phyloP scores from a whole-genome alignment of 169 alveolate genomes.

The Plasmodium adleri region DNA sequence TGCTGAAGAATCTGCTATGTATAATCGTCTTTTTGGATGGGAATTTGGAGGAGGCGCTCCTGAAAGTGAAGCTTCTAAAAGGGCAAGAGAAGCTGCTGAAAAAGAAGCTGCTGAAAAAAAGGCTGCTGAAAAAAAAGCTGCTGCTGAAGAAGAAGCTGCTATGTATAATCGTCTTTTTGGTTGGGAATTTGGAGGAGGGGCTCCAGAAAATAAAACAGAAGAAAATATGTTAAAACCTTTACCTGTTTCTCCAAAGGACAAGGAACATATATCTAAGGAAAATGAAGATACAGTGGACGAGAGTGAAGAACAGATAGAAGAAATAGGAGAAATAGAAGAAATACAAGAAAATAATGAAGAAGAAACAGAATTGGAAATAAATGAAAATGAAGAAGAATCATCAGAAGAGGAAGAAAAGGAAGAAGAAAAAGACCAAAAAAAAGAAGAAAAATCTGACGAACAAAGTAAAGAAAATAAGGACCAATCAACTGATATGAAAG shows the following conservation, averaged over 20 bases:
- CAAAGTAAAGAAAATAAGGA: not conserved
- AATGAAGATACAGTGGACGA: conserved; percentile 9
- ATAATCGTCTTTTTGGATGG: not conserved
- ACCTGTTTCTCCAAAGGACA: not conserved
- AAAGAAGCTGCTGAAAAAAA: not conserved
- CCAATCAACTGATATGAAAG: conserved; percentile 7
- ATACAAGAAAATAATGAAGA: not conserved
- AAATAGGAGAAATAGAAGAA: not conserved
- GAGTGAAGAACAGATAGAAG: not conserved
- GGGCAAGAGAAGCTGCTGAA: not conserved
- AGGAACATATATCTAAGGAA: conserved; percentile 1
- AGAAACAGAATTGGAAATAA: conserved; percentile 6
- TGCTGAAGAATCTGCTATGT: not conserved
- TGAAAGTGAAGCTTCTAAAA: not conserved
- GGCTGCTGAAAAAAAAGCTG: not conserved
- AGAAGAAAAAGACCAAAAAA: not conserved
- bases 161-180: not conserved
- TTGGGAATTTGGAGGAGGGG: not conserved
- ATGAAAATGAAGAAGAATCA: conserved; percentile 2
- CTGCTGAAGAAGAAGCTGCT: not conserved
- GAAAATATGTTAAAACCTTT: not conserved
- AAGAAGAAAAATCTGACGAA: not conserved
- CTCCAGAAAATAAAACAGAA: not conserved
- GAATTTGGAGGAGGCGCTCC: not conserved
- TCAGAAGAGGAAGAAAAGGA: conserved; percentile 13